phyloP scores from a whole-genome alignment of 768 basidiomycete species.

The Naganishia vishniacii region DNA sequence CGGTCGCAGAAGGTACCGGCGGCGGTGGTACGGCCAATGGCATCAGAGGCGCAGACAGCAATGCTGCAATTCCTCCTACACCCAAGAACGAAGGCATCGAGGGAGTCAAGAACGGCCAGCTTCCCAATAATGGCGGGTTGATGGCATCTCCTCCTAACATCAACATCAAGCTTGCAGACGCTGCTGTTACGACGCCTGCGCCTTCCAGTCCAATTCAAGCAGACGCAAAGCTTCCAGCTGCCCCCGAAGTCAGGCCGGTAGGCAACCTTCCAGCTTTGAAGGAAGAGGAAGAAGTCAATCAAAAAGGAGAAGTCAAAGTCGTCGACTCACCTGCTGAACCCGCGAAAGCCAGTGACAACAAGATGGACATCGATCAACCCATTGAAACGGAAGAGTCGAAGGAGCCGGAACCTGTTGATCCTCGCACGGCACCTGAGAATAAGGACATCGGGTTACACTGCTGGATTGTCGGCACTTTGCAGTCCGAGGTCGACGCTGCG shows the following conservation, averaged over 20 bases:
- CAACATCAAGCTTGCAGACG: slow-evolving; percentile 4
- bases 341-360: not conserved
- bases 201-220: slow-evolving; percentile 10
- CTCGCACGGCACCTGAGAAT: slow-evolving; percentile 3
- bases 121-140: not conserved
- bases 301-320: not conserved
- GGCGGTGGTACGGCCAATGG: slow-evolving; percentile 9
- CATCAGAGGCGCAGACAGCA: slow-evolving; percentile 10
- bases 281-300: slow-evolving; percentile 14
- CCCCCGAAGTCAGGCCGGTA: not conserved
- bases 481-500: slow-evolving; percentile 13
- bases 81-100: slow-evolving; percentile 17
- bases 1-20: not conserved
- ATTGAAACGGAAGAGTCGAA: not conserved
- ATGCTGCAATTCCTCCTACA: slow-evolving; percentile 23
- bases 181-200: slow-evolving; percentile 11
- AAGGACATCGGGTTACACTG: slow-evolving; percentile 24
- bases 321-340: not conserved
- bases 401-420: not conserved
- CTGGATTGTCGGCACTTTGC: slow-evolving; percentile 19
- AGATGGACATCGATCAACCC: slow-evolving; percentile 14
- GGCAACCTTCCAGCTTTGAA: slow-evolving; percentile 6
- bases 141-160: not conserved
- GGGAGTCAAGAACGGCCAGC: slow-evolving; percentile 1
- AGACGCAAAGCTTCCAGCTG: not conserved